Base-by-base conservation (phyloP, 169 alveolate genomes). In the Eimeria tenella region DNA sequence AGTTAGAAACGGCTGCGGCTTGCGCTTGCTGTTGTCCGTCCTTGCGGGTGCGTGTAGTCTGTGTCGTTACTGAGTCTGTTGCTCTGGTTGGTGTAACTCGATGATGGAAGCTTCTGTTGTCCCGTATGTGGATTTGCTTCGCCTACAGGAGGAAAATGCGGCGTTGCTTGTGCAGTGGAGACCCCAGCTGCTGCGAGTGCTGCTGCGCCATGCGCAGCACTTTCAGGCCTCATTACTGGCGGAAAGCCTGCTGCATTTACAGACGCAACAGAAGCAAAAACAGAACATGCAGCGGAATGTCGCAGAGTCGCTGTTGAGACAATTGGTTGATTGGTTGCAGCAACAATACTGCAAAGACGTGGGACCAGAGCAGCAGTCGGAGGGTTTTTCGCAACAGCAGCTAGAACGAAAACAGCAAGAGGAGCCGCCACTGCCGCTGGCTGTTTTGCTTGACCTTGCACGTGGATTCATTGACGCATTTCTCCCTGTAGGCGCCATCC, bases 201-300 rank as follows among this genome's bases (percentile, higher is more conserved):
- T 74, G 84, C 84, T 74, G 84, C 84, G 42, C 60, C 84, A 74
- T n/a, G 58, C 58, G 84, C 84, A 74, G 60, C 84, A 74, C 68
- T 58, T 58, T 3, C 11, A 17, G 68, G 5, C 68, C 19, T 58
- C 68, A 13, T 10, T 58, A 17, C 68, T 58, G 3, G 68, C 68
- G 19, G 68, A 58, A 17, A 58, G 68, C 68, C 68, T 58, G 1
- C 68, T 58, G 68, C 68, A 58, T 17, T 31, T 31, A 5, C 52
- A 68, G 77, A 50, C 77, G 9, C 60, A 8, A n/a, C 84, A 74
- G 60, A 52, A 74, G 60, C 62, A 74, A 56, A 52, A 42, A 56
- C 60, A 74, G 60, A 60, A 31, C 21, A 1, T 13, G 68, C 68
- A 58, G 68, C 21, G 3, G 19, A 17, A 58, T 58, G 68, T 3